A percentile compares a stretch with the other conserved stretches of the same genome.
phyloP scores from a whole-genome alignment of 176 grass and related monocot genomes.

The Oryza glaberrima region DNA sequence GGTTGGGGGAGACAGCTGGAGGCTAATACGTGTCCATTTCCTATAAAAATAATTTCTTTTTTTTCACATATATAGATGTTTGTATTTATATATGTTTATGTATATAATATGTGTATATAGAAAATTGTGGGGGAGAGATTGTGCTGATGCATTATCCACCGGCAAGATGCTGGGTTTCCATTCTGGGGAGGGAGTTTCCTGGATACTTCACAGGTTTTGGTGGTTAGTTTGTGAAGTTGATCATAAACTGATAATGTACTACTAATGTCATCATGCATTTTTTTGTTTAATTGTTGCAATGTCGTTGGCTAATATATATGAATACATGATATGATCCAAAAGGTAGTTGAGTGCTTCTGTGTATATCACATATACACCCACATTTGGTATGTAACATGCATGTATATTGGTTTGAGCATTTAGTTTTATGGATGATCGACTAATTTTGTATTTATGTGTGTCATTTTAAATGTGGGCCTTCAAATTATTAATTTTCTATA shows the following conservation, averaged over 20 bases:
- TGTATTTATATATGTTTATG: background rate
- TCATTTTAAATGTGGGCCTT: background rate
- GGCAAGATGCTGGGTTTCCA: background rate
- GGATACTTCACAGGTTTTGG: background rate
- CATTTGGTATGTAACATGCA: background rate
- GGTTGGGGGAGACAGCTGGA: conserved; percentile 59
- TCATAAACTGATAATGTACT: background rate
- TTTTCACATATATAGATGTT: background rate
- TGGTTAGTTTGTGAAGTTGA: background rate
- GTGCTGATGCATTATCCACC: background rate
- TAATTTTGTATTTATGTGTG: background rate
- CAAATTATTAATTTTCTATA: background rate
- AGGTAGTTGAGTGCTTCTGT: background rate
- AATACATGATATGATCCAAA: background rate
- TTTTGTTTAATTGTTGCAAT: background rate
- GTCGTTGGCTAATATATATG: background rate
- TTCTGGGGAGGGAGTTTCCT: background rate
- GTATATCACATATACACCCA: background rate
- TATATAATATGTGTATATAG: background rate
- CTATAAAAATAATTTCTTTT: background rate
- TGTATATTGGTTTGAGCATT: background rate
- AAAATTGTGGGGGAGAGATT: background rate
- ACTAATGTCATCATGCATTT: background rate
- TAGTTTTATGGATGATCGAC: background rate
- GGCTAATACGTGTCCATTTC: conserved; percentile 40